Conservation (phyloP, 176 grass and related monocot species). For the Saccharum spontaneum region DNA sequence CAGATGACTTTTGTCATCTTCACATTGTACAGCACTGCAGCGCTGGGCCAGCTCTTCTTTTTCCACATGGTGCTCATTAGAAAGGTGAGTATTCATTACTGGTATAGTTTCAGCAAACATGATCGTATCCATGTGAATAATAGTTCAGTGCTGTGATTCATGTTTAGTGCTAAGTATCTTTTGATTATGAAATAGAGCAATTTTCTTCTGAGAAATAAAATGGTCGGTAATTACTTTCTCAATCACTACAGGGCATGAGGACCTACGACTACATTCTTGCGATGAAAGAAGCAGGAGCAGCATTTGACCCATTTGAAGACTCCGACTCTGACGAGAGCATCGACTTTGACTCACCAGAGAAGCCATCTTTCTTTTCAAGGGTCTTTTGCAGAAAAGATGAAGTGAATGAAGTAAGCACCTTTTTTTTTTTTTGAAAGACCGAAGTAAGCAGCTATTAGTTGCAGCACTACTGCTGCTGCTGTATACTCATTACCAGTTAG, state of each 20-base stretch:
- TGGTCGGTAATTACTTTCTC: background rate
- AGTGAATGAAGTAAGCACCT: conserved; percentile 53
- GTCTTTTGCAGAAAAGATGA: conserved; percentile 55
- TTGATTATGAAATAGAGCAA: background rate
- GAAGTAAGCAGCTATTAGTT: conserved; percentile 15
- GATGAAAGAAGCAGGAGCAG: conserved; percentile 70
- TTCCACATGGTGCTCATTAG: conserved; percentile 94
- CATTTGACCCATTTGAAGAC: conserved; percentile 75
- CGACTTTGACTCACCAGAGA: conserved; percentile 73
- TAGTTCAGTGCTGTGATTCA: background rate
- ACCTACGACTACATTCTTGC: conserved; percentile 99
- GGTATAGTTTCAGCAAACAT: background rate
- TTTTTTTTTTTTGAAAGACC: background rate
- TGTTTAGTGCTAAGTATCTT: background rate
- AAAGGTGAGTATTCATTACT: conserved; percentile 50
- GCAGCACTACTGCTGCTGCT: background rate
- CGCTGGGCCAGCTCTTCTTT: conserved; percentile 89
- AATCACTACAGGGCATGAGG: conserved; percentile 75
- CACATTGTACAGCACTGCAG: conserved; percentile 75
- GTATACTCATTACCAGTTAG: background rate
- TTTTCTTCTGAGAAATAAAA: background rate
- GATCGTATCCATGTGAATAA: background rate
- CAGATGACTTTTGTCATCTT: conserved; percentile 77
- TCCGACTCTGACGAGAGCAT: conserved; percentile 69
- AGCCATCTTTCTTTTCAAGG: conserved; percentile 53